phyloP scores from a whole-genome alignment of 2,329 filamentous ascomycete genomes.

The Pleurostoma richardsiae region DNA sequence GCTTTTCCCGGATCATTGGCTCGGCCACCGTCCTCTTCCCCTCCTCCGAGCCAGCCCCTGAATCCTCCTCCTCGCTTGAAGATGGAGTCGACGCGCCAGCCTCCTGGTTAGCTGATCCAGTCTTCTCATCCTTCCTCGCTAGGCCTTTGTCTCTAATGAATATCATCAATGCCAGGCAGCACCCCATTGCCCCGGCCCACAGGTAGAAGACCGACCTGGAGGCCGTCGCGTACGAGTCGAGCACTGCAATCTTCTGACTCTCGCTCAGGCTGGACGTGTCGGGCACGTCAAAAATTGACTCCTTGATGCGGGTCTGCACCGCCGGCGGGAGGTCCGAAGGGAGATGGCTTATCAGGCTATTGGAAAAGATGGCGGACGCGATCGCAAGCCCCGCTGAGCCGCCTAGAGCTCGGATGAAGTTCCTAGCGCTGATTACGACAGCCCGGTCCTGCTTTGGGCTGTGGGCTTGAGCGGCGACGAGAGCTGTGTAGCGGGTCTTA shows the following conservation, averaged over 20 bases:
- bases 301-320: slow-evolving; percentile 26
- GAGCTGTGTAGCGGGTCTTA: slow-evolving; percentile 7
- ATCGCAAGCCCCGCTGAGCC: slow-evolving; percentile 31
- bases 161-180: slow-evolving; percentile 5
- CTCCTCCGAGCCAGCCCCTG: too few relatives aligned
- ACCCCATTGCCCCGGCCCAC: slow-evolving; percentile 6
- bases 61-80: too few relatives aligned
- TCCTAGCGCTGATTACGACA: slow-evolving; percentile 30
- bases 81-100: too few relatives aligned
- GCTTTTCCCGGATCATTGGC: too few relatives aligned
- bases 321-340: slow-evolving; percentile 17
- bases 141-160: slow-evolving; percentile 8
- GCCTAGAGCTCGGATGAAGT: slow-evolving; percentile 29
- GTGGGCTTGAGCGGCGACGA: slow-evolving; percentile 30
- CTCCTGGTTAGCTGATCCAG: slow-evolving; percentile 5
- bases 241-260: slow-evolving; percentile 1
- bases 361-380: slow-evolving; percentile 39
- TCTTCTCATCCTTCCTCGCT: slow-evolving; percentile 5
- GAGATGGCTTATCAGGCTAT: slow-evolving; percentile 19
- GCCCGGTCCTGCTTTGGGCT: slow-evolving; percentile 26
- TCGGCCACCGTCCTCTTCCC: too few relatives aligned
- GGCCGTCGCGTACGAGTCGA: slow-evolving; percentile 7
- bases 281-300: slow-evolving; percentile 30
- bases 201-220: slow-evolving; percentile 9
- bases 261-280: slow-evolving; percentile 24